These are phyloP conservation scores for Yarrowia osloensis DNA, from an alignment of 805 yeast genomes.

Conservation along the genomic window DNA sequence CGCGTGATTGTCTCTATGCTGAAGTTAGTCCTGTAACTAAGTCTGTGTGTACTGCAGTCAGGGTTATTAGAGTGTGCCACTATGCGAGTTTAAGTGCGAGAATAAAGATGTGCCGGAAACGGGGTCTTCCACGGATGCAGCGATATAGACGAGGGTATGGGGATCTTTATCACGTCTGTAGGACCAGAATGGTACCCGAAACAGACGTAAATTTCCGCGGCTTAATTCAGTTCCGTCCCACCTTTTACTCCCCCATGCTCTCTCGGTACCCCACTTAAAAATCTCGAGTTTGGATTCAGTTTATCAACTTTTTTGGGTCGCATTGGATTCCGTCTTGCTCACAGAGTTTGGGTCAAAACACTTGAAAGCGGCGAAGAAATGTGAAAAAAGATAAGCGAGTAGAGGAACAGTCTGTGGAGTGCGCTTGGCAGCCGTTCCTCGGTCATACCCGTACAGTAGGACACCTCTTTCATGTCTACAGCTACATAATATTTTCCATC, in stretches of 20 bases:
- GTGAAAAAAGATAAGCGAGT: not conserved
- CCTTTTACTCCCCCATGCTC: not conserved
- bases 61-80: slow-evolving; percentile 2
- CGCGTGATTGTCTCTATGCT: not conserved
- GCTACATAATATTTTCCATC: too few species aligned
- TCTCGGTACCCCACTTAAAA: not conserved
- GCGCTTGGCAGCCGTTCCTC: too few species aligned
- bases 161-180: not conserved
- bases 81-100: slow-evolving; percentile 10
- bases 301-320: not conserved
- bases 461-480: too few species aligned
- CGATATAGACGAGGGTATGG: not conserved
- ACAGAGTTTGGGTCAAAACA: not conserved
- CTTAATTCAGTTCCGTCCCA: too few species aligned
- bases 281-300: not conserved
- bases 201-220: too few species aligned
- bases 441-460: too few species aligned
- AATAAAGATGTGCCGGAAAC: not conserved
- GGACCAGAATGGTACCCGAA: not conserved
- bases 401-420: too few species aligned
- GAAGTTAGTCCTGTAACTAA: not conserved
- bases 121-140: too few species aligned
- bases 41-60: not conserved
- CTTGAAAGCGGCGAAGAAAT: not conserved
- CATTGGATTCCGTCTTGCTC: not conserved